These are phyloP conservation scores for Xylogone sp. DNA, from an alignment of 2,329 filamentous ascomycete species.

Conservation along the genomic window DNA sequence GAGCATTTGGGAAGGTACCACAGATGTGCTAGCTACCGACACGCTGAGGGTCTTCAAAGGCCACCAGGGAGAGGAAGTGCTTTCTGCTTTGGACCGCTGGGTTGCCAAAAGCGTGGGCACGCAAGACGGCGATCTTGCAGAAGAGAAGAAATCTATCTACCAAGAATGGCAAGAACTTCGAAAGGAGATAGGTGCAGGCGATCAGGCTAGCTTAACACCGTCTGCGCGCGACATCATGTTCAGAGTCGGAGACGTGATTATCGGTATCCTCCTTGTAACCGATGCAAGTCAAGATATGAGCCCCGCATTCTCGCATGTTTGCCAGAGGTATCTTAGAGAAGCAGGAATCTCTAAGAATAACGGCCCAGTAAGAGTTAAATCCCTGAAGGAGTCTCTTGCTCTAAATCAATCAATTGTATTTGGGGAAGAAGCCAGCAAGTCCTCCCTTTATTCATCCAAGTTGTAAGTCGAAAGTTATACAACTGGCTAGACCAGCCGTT, in stretches of 20 bases:
- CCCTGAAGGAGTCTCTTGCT: neutral
- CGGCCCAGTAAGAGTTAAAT: too few species aligned
- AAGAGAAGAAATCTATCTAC: constrained; percentile 12
- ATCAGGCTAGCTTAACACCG: constrained; percentile 1
- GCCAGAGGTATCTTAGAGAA: neutral
- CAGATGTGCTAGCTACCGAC: constrained; percentile 61
- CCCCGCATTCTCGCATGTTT: neutral
- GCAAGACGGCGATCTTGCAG: neutral
- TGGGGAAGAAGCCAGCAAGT: neutral
- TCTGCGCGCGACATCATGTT: constrained; percentile 8
- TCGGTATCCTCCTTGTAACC: constrained; percentile 5
- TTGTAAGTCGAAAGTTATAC: neutral
- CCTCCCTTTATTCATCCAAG: neutral
- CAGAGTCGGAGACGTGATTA: constrained; percentile 7
- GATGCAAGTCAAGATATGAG: constrained; percentile 4
- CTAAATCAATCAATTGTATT: constrained; percentile 8
- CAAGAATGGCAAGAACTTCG: constrained; percentile 4
- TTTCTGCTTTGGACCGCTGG: constrained; percentile 40
- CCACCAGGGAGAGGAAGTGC: constrained; percentile 31
- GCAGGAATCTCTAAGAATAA: neutral
- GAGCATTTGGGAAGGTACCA: constrained; percentile 71
- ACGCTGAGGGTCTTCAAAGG: constrained; percentile 42
- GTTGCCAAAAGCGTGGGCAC: constrained; percentile 20
- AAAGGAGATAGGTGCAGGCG: neutral
- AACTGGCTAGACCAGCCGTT: too few species aligned